Evolutionary conservation across 805 yeast species (phyloP).

Genomic region (Jamesozyma gamospora): DNA sequence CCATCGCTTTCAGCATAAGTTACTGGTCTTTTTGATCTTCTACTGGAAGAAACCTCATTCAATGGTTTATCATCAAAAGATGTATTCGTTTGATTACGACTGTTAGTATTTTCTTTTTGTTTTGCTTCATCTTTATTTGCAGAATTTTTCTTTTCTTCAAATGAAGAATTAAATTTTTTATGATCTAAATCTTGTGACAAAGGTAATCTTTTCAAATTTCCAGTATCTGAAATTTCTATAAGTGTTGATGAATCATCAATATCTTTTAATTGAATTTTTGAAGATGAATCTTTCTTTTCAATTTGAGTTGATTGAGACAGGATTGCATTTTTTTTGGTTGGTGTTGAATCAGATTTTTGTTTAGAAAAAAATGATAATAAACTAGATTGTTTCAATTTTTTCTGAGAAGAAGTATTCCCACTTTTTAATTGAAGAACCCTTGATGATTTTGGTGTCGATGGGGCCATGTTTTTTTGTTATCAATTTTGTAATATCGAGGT

Average conservation of each 20-base stretch:
- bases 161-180: background rate
- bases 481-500: background rate
- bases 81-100: background rate
- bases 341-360: slow-evolving; percentile 8
- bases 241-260: background rate
- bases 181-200: background rate
- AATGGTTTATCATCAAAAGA: slow-evolving; percentile 3
- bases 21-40: slow-evolving; percentile 20
- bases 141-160: background rate
- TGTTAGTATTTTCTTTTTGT: too few species aligned
- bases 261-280: background rate
- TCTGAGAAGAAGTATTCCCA: slow-evolving; percentile 20
- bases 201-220: background rate
- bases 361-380: slow-evolving; percentile 29
- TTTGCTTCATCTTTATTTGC: too few species aligned
- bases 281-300: background rate
- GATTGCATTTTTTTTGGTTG: background rate
- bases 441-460: slow-evolving; percentile 20
- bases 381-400: slow-evolving; percentile 31
- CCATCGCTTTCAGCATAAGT: slow-evolving; percentile 32
- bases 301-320: background rate
- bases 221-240: background rate
- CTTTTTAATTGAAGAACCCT: slow-evolving; percentile 5
- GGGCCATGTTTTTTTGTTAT: slow-evolving; percentile 14
- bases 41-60: background rate